Evolutionary conservation across 2,329 filamentous ascomycete species (phyloP), one percentile per base, ranked within the genome.

Genomic region (Fusarium duplospermum): DNA sequence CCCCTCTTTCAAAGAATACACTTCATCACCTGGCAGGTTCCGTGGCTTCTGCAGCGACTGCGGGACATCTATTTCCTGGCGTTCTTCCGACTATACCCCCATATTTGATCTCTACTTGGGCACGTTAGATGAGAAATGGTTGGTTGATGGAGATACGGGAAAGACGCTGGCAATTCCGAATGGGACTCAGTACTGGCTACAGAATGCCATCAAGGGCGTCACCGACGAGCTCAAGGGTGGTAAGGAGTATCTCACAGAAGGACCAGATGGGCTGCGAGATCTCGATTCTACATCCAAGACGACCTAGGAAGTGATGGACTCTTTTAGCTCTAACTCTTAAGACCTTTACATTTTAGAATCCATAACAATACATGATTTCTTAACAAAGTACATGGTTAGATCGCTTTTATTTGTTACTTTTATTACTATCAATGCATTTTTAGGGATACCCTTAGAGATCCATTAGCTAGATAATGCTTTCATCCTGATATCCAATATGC

Each of bases 191-290:
- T 69, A 68, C 35, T 72, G 70, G 70, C 22, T 71, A 8, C 45
- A 68, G 45, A 72, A 71, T 16, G 24, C 64, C 16, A 62, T 72
- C 4, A 11, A 64, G 14, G 64, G 61, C 6, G 60, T 72, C 29
- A 71, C 70, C 2, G 70, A 72, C n/a, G 40, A 33, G 4, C 42
- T 72, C n/a, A 56, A 62, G n/a, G 70, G 70, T 3, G 70, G 68
- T 3, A 64, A 9, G 24, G 52, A 56, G 50, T 71, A 72, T 59
- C 31, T n/a, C 7, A 35, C 62, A 22, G 68, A 71, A 60, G 70
- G 68, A 0, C 64, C 68, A 0, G 93, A 95, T 82, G 86, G 90
- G 3, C 13, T 68, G 6, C 29, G 65, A 50, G 45, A 50, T 29
- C 4, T 38, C 4, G 31, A 64, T 31, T 1, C 20, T 10, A 5